Percentiles rank a stretch among this genome's conserved stretches.
These are phyloP conservation scores for Cladophialophora chaetospira DNA, from an alignment of 2,329 filamentous ascomycete genomes.

Conservation along the genomic window DNA sequence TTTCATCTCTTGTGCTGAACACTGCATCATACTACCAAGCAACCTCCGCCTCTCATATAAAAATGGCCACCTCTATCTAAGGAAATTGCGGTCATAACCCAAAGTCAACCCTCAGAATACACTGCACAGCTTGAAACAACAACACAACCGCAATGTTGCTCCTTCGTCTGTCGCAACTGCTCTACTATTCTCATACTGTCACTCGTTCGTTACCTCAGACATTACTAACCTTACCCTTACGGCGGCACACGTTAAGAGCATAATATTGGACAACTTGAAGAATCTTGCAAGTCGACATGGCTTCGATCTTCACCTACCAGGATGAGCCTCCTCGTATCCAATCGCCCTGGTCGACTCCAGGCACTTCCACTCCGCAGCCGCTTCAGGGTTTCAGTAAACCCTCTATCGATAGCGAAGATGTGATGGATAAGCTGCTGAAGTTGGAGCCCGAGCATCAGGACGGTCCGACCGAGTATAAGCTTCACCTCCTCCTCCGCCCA, in stretches of 20 bases:
- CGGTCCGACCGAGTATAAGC: conserved; percentile 93
- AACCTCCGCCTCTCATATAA: too few species aligned
- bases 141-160: conserved; percentile 44
- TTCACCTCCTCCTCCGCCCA: conserved; percentile 81
- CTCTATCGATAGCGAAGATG: conserved; percentile 44
- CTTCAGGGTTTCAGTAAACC: conserved; percentile 33
- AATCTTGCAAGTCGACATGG: conserved; percentile 53
- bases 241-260: conserved; percentile 18
- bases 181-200: conserved; percentile 53
- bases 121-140: neutral
- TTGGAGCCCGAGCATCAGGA: conserved; percentile 90
- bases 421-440: conserved; percentile 63
- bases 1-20: too few species aligned
- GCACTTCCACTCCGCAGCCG: conserved; percentile 44
- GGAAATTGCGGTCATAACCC: neutral
- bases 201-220: conserved; percentile 46
- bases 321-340: conserved; percentile 82
- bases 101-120: neutral
- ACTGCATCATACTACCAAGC: too few species aligned
- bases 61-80: conserved; percentile 5
- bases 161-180: conserved; percentile 51
- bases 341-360: conserved; percentile 79
- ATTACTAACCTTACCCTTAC: conserved; percentile 12
- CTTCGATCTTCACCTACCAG: conserved; percentile 95
- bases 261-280: conserved; percentile 2